These are phyloP conservation scores for Aspergillus asperescens DNA, from an alignment of 495 filamentous ascomycete genomes.

Conservation along the genomic window DNA sequence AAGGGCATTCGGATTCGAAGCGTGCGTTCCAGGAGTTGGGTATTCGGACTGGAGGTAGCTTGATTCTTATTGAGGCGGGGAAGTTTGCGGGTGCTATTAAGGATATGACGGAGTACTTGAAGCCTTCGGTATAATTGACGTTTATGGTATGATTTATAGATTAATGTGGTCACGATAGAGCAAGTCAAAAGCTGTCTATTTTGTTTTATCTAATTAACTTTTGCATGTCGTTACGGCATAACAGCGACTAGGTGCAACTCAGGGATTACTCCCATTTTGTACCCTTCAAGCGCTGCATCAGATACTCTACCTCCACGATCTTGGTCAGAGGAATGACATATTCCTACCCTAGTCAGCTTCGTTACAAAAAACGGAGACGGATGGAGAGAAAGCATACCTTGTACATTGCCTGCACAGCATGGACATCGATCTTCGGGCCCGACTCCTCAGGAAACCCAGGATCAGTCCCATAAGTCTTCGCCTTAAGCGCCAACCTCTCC, in stretches of 20 bases:
- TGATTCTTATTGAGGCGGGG: slow-evolving; percentile 69
- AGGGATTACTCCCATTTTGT: slow-evolving; percentile 52
- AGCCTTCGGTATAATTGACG: slow-evolving; percentile 27
- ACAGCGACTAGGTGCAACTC: background rate
- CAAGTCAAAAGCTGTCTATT: slow-evolving; percentile 15
- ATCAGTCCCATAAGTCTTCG: slow-evolving; percentile 91
- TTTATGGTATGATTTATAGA: slow-evolving; percentile 4
- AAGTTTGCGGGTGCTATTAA: slow-evolving; percentile 65
- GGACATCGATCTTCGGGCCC: slow-evolving; percentile 76
- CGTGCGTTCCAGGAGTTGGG: slow-evolving; percentile 91
- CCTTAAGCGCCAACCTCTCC: slow-evolving; percentile 82
- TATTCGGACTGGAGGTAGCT: slow-evolving; percentile 72
- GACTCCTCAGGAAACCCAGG: slow-evolving; percentile 58
- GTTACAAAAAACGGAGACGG: background rate
- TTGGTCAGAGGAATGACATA: slow-evolving; percentile 96
- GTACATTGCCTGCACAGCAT: slow-evolving; percentile 93
- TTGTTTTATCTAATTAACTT: slow-evolving; percentile 10
- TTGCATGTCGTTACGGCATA: slow-evolving; percentile 14
- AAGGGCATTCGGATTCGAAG: slow-evolving; percentile 81
- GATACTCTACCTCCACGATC: slow-evolving; percentile 93
- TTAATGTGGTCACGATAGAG: slow-evolving; percentile 27
- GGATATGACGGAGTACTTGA: slow-evolving; percentile 66
- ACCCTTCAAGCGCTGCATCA: slow-evolving; percentile 83
- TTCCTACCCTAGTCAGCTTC: slow-evolving; percentile 47
- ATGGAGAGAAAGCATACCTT: slow-evolving; percentile 45